Conservation (phyloP, 2,329 filamentous ascomycete genomes). For the Ceratocystiopsis sp. region DNA sequence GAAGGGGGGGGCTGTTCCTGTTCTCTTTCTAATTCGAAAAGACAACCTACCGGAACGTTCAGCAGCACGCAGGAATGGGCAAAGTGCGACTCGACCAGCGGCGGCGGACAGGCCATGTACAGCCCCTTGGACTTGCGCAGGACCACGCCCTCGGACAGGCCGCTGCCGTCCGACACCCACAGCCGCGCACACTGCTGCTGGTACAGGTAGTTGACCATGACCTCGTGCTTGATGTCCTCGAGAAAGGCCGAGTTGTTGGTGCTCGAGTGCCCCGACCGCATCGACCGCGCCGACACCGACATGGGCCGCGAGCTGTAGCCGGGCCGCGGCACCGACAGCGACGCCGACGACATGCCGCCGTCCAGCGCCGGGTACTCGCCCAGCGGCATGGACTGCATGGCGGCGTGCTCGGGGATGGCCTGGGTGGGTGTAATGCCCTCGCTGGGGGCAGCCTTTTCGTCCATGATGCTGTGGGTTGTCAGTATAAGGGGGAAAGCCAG, state of each 20-base stretch:
- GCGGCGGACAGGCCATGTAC: constrained; percentile 57
- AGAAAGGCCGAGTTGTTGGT: constrained; percentile 36
- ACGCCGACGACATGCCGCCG: no score
- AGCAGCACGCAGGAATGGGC: constrained; percentile 48
- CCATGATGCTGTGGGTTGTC: no score
- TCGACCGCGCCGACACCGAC: constrained; percentile 32
- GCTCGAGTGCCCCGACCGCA: constrained; percentile 30
- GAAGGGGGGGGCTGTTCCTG: no score
- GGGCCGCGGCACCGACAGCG: neutral
- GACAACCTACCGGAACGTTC: constrained; percentile 45
- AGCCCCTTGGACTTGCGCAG: constrained; percentile 49
- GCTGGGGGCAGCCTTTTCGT: no score
- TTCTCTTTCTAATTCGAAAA: neutral
- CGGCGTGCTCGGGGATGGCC: no score
- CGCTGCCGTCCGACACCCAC: constrained; percentile 55
- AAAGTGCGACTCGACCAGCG: constrained; percentile 44
- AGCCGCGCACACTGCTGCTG: constrained; percentile 61
- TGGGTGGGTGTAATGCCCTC: no score
- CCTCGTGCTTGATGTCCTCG: constrained; percentile 62
- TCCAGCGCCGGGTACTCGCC: no score
- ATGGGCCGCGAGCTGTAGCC: constrained; percentile 32
- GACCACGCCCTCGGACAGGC: constrained; percentile 54
- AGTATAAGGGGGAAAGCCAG: no score
- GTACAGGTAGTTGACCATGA: constrained; percentile 71
- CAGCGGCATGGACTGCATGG: no score